Conservation (phyloP, 768 basidiomycete genomes). For the Rubroboletus pulcherrimus region DNA sequence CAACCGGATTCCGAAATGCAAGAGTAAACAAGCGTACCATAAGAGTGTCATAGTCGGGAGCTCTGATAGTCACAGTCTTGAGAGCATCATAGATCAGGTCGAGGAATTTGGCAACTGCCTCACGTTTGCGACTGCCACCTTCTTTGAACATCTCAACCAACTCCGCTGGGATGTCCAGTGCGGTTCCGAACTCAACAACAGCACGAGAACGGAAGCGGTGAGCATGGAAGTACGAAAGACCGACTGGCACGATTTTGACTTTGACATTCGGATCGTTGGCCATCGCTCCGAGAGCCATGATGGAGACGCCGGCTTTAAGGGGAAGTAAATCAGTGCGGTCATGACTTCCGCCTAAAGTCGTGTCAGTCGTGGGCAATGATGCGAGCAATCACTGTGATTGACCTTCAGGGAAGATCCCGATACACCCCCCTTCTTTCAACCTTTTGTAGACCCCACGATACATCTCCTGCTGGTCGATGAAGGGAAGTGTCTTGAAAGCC, state of each 20-base stretch:
- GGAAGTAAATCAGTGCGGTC: slow-evolving; percentile 96
- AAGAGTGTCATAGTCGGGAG: slow-evolving; percentile 95
- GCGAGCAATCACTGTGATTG: slow-evolving; percentile 8
- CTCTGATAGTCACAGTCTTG: slow-evolving; percentile 93
- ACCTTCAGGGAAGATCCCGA: slow-evolving; percentile 99
- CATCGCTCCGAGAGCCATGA: slow-evolving; percentile 99
- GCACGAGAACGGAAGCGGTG: slow-evolving; percentile 93
- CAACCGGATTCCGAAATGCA: background rate
- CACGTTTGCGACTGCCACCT: slow-evolving; percentile 83
- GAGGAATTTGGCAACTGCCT: slow-evolving; percentile 85
- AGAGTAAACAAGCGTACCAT: slow-evolving; percentile 60
- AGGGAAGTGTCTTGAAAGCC: slow-evolving; percentile 79
- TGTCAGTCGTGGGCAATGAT: background rate
- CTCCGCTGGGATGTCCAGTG: slow-evolving; percentile 88
- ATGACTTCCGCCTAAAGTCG: slow-evolving; percentile 84
- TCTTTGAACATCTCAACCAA: slow-evolving; percentile 86
- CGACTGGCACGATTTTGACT: slow-evolving; percentile 90
- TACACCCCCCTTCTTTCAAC: slow-evolving; percentile 80
- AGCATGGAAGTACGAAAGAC: slow-evolving; percentile 70
- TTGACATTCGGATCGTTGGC: slow-evolving; percentile 79
- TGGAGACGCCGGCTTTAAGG: slow-evolving; percentile 93
- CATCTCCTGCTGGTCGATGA: slow-evolving; percentile 92
- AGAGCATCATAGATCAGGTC: slow-evolving; percentile 89
- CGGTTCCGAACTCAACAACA: slow-evolving; percentile 93
- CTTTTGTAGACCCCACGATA: slow-evolving; percentile 89